Base-by-base conservation (phyloP, 1,284 basidiomycete species). In the Leccinum angustisporum region DNA sequence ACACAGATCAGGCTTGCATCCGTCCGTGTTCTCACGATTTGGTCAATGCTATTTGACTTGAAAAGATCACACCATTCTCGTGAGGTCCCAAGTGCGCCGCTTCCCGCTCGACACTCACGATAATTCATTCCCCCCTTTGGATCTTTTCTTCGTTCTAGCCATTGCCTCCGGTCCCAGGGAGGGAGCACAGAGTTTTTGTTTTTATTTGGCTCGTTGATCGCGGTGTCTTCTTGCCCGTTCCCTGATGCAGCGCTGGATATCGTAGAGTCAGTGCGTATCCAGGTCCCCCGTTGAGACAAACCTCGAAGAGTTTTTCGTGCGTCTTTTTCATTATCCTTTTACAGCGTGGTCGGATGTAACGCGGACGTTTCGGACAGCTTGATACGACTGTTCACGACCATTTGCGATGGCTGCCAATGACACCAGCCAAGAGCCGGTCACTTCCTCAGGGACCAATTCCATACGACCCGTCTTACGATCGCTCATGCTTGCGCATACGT, bases 401-500 rank as follows among this genome's bases (percentile, higher is more conserved):
- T 25, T 43, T 25, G 46, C 2, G 21, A 48, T 48, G 46, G 46
- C 46, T 48, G 46, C 46, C 21, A 48, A 48, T 48, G 46, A 14
- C 46, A 48, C 46, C 21, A 48, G 46, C 46, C 46, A 48, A 48
- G 21, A 25, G 21, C 13, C 21, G 13, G 46, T 25, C 46, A 25
- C 21, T 25, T 25, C 21, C 4, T 48, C 13, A 8, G 46, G 21
- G 21, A 48, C 14, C 2, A 14, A 48, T 48, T 4, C 7, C 11
- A 4, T 48, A 48, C 46, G 21, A 25, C 46, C 46, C 46, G 1
- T 48, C 21, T 52, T 52, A 52, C 30, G 30, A 27, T 52, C 51
- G 51, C 51, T 72, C 53, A 63, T 72, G 63, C 70, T 73, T 7
- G 63, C 56, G 4, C 72, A 72, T 40, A 72, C 73, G 1, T 74